Evolutionary conservation across 2,329 filamentous ascomycete species (phyloP).

Genomic region (Penicillium fuscoglaucum): DNA sequence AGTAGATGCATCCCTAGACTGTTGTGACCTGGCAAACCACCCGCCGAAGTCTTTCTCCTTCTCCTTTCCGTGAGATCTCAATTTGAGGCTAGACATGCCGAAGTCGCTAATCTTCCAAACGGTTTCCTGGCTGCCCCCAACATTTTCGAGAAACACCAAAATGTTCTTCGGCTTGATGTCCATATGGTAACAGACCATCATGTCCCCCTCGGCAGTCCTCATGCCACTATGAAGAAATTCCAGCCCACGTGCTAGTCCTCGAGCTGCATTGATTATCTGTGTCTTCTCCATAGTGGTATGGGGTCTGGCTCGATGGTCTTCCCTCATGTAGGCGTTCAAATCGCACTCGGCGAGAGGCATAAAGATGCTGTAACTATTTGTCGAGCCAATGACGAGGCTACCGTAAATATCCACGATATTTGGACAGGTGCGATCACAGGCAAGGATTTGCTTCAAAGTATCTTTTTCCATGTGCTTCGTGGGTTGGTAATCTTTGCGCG

Average conservation of each 20-base stretch:
- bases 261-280: not conserved
- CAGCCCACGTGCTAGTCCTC: not conserved
- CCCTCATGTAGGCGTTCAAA: not conserved
- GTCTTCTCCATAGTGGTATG: not conserved
- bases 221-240: not conserved
- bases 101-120: not conserved
- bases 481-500: not conserved
- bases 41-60: not conserved
- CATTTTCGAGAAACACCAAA: not conserved
- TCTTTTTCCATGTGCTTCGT: not conserved
- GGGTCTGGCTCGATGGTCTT: not conserved
- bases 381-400: not conserved
- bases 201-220: not conserved
- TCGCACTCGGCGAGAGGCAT: not conserved
- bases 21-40: not conserved
- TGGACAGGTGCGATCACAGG: not conserved
- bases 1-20: not conserved
- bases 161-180: not conserved
- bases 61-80: not conserved
- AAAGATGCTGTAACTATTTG: not conserved
- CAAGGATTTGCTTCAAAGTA: not conserved
- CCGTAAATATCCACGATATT: not conserved
- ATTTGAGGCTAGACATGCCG: not conserved
- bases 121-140: not conserved
- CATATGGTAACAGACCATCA: not conserved